Conservation (phyloP, 805 yeast genomes). For the Wickerhamiella brachini region DNA sequence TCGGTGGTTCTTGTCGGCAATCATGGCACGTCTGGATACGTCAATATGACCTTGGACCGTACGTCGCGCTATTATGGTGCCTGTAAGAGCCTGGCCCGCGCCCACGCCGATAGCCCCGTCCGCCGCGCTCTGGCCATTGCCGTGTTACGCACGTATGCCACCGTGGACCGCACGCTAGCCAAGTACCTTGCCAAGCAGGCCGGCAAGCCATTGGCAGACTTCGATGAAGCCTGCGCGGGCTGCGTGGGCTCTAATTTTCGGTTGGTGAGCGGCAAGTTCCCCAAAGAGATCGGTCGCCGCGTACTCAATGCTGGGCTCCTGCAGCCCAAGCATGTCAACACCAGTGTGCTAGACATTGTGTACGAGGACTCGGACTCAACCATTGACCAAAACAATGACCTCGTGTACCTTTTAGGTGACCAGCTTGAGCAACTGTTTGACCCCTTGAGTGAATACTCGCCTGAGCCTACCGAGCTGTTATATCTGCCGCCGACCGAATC, state of each 20-base stretch:
- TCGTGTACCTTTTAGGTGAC: slow-evolving; percentile 67
- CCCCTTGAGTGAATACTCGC: slow-evolving; percentile 81
- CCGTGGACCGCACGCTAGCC: slow-evolving; percentile 28
- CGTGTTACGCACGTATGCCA: slow-evolving; percentile 50
- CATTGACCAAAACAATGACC: slow-evolving; percentile 54
- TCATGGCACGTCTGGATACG: slow-evolving; percentile 51
- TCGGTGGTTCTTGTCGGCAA: slow-evolving; percentile 23
- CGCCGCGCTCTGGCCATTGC: slow-evolving; percentile 69
- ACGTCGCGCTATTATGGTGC: slow-evolving; percentile 69
- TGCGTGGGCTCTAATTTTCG: slow-evolving; percentile 53
- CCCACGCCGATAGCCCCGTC: slow-evolving; percentile 41
- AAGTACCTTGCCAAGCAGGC: slow-evolving; percentile 4
- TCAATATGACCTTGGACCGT: slow-evolving; percentile 41
- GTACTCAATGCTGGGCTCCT: slow-evolving; percentile 46
- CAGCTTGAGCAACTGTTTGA: slow-evolving; percentile 83
- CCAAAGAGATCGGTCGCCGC: slow-evolving; percentile 42
- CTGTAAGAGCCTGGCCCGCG: slow-evolving; percentile 46
- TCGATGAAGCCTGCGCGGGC: slow-evolving; percentile 79
- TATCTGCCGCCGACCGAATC: slow-evolving; percentile 45
- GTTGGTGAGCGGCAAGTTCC: slow-evolving; percentile 38
- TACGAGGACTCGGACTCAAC: slow-evolving; percentile 42
- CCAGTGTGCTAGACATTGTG: slow-evolving; percentile 58
- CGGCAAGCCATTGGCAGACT: not conserved
- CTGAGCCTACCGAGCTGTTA: slow-evolving; percentile 64
- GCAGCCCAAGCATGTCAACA: slow-evolving; percentile 34